Conservation (phyloP, 1,139 yeast species). For the Blastobotrys malaysiensis region DNA sequence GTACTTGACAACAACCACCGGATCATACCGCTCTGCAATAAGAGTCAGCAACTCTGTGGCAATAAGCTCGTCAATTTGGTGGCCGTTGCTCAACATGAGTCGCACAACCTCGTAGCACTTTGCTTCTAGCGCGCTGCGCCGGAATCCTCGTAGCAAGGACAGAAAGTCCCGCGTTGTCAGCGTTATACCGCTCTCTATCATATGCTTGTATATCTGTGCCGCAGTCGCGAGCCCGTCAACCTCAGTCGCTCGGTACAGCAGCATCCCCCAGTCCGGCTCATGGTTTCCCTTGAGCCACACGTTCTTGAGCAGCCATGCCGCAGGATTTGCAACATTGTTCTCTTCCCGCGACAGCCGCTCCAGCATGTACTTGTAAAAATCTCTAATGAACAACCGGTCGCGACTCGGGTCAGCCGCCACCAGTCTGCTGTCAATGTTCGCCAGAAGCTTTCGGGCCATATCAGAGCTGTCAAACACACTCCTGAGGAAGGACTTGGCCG, state of each 20-base stretch:
- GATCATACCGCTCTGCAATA: slow-evolving; percentile 19
- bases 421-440: slow-evolving; percentile 18
- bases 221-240: slow-evolving; percentile 24
- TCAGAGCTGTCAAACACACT: slow-evolving; percentile 18
- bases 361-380: slow-evolving; percentile 17
- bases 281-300: slow-evolving; percentile 9
- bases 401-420: slow-evolving; percentile 6
- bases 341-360: slow-evolving; percentile 13
- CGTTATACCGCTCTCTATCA: slow-evolving; percentile 17
- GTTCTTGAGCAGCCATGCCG: slow-evolving; percentile 19
- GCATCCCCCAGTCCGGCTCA: slow-evolving; percentile 10
- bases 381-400: slow-evolving; percentile 12
- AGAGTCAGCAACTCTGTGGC: slow-evolving; percentile 22
- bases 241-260: slow-evolving; percentile 22
- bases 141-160: slow-evolving; percentile 23
- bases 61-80: slow-evolving; percentile 11
- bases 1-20: slow-evolving; percentile 18
- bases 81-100: slow-evolving; percentile 15
- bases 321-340: slow-evolving; percentile 9
- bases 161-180: slow-evolving; percentile 9
- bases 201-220: slow-evolving; percentile 20
- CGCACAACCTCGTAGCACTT: slow-evolving; percentile 24
- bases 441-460: slow-evolving; percentile 17
- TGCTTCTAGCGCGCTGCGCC: slow-evolving; percentile 20
- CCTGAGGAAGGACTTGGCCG: slow-evolving; percentile 12